Conservation (phyloP, 2,329 filamentous ascomycete genomes). For the Didymella segeticola region DNA sequence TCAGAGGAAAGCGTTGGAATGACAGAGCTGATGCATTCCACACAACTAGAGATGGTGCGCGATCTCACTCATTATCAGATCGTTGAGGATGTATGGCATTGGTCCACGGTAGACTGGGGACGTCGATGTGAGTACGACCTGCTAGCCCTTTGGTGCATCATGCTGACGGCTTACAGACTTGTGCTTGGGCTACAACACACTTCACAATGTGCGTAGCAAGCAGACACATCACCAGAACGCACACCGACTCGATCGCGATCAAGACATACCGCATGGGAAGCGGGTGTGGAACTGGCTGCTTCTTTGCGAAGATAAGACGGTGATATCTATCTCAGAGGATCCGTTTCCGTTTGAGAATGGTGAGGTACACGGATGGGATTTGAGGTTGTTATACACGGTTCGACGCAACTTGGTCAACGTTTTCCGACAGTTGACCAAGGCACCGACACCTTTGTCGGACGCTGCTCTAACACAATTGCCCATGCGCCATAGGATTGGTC, state of each 20-base stretch:
- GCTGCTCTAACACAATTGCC: conserved; percentile 54
- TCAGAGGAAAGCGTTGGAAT: conserved; percentile 47
- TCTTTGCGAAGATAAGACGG: conserved; percentile 72
- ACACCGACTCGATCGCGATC: conserved; percentile 41
- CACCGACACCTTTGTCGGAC: conserved; percentile 51
- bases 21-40: conserved; percentile 46
- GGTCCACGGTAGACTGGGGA: conserved; percentile 74
- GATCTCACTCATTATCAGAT: conserved; percentile 63
- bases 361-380: conserved; percentile 50
- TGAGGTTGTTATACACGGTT: conserved; percentile 57
- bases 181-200: conserved; percentile 75
- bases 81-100: conserved; percentile 76
- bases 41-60: conserved; percentile 44
- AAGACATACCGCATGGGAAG: conserved; percentile 56
- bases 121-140: conserved; percentile 59
- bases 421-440: conserved; percentile 66
- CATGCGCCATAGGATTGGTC: conserved; percentile 53
- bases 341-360: conserved; percentile 52
- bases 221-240: conserved; percentile 24
- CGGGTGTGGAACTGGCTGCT: conserved; percentile 75
- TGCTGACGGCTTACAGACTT: conserved; percentile 58
- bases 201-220: conserved; percentile 53
- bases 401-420: conserved; percentile 67
- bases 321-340: conserved; percentile 73
- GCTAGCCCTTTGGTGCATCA: neutral